Conservation (phyloP, 179 eudicot species). For the Heliamphora pulchella region DNA sequence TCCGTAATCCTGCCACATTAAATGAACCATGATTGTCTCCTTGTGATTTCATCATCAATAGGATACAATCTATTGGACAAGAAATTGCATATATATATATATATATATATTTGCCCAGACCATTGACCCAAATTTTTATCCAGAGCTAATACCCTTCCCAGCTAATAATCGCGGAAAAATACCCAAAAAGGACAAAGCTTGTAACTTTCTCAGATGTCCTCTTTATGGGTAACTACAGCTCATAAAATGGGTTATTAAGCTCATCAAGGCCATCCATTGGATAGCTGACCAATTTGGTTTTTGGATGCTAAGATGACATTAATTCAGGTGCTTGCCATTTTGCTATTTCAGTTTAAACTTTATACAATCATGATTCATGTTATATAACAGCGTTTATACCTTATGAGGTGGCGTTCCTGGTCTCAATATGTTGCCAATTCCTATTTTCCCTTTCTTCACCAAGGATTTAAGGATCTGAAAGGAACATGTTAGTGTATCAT, state of each 20-base stretch:
- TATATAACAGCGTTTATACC: slow-evolving; percentile 29
- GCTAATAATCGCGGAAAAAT: neutral
- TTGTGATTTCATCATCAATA: neutral
- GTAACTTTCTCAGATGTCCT: neutral
- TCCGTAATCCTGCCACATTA: too few species aligned
- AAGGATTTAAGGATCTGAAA: slow-evolving; percentile 74
- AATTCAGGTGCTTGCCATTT: neutral
- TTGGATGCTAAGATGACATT: neutral
- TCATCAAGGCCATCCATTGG: too few species aligned
- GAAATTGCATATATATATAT: too few species aligned
- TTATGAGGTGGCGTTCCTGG: slow-evolving; percentile 82
- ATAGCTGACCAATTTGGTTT: neutral
- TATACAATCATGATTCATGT: neutral
- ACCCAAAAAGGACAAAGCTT: neutral
- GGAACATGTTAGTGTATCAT: slow-evolving; percentile 66
- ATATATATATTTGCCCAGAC: too few species aligned
- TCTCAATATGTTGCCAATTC: slow-evolving; percentile 53
- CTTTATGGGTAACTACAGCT: neutral
- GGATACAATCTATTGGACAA: too few species aligned
- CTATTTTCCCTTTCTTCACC: slow-evolving; percentile 65
- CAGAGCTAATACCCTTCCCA: neutral
- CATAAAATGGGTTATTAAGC: too few species aligned
- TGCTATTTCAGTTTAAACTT: neutral
- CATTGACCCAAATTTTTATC: too few species aligned
- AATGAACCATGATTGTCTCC: slow-evolving; percentile 1